Base-by-base conservation (phyloP, 2,329 filamentous ascomycete species). In the Colletotrichum sp. region DNA sequence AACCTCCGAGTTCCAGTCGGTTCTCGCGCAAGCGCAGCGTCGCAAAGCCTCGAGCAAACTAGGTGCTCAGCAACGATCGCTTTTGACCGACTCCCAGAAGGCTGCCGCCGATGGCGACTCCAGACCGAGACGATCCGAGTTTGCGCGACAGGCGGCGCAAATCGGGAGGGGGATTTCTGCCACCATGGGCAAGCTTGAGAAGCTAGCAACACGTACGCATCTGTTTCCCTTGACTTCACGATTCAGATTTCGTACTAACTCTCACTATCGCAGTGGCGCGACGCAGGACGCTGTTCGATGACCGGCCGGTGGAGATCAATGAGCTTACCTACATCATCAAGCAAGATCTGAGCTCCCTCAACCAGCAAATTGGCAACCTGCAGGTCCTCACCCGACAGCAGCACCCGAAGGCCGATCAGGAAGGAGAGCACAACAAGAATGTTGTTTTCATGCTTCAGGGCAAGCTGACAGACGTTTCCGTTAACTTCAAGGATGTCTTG, bases 341-440 rank as follows among this genome's bases (percentile, higher is more conserved):
- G 86, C 96, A 98, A 87, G 96, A 98, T 80, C 90, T 98, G 66
- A 95, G 95, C 2, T 92, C 87, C 12, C 83, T 91, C 27, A 98
- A 98, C 84, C 92, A 95, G 77, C 94, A 98, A 81, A 98, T 98
- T 78, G 93, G 94, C 59, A 88, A 89, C 12, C 87, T 99, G n/a
- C 94, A 98, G 81, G 86, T 89, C 8, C 88, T 98, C 59, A 93
- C 95, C 16, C 90, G 92, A 68, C 90, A 94, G 73, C 93, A 96
- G 83, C 93, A 96, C 78, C 93, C 94, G 57, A 90, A 88, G 77
- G 87, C 86, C 76, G 91, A 90, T 78, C 96, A 98, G 81, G 95
- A 98, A 83, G 95, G 95, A 78, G 96, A 98, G 82, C 97, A 99
- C 86, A 98, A 98, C 87, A 98, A 98, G 85, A 98, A 98, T 81